Evolutionary conservation across 2,329 filamentous ascomycete genomes (phyloP).

Genomic region (Coniella lustricola): DNA sequence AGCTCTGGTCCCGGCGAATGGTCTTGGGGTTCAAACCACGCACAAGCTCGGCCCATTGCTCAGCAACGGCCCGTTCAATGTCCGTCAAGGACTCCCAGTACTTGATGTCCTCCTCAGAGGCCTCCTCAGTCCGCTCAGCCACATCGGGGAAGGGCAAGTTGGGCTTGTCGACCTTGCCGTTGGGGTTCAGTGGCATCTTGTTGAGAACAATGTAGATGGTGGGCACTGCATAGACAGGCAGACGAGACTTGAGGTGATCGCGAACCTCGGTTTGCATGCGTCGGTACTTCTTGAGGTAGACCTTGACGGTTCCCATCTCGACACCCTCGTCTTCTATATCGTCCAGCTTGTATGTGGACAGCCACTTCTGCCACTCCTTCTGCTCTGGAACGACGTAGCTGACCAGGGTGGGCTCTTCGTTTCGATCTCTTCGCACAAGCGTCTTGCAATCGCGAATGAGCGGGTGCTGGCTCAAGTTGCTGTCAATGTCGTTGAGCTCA

Average conservation of each 20-base stretch:
- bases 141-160: constrained; percentile 71
- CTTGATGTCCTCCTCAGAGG: constrained; percentile 35
- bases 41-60: constrained; percentile 68
- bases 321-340: constrained; percentile 48
- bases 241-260: constrained; percentile 61
- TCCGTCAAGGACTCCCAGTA: constrained; percentile 34
- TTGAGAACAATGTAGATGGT: constrained; percentile 66
- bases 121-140: constrained; percentile 49
- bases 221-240: constrained; percentile 71
- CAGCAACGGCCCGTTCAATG: constrained; percentile 61
- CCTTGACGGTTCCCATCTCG: constrained; percentile 35
- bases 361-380: constrained; percentile 64
- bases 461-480: constrained; percentile 65
- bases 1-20: constrained; percentile 49
- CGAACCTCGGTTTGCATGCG: constrained; percentile 44
- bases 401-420: constrained; percentile 79
- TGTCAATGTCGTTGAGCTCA: constrained; percentile 90
- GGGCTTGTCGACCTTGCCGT: constrained; percentile 68
- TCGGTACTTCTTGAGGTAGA: constrained; percentile 39
- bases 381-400: constrained; percentile 85
- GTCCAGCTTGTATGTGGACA: constrained; percentile 46
- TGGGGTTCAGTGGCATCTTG: constrained; percentile 73
- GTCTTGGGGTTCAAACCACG: constrained; percentile 59
- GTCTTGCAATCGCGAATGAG: constrained; percentile 81
- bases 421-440: constrained; percentile 71